Percentiles rank a stretch among this genome's conserved stretches.
These are phyloP conservation scores for Coemansia sp. DNA, from an alignment of 192 early-diverging fungal species.

Conservation along the genomic window DNA sequence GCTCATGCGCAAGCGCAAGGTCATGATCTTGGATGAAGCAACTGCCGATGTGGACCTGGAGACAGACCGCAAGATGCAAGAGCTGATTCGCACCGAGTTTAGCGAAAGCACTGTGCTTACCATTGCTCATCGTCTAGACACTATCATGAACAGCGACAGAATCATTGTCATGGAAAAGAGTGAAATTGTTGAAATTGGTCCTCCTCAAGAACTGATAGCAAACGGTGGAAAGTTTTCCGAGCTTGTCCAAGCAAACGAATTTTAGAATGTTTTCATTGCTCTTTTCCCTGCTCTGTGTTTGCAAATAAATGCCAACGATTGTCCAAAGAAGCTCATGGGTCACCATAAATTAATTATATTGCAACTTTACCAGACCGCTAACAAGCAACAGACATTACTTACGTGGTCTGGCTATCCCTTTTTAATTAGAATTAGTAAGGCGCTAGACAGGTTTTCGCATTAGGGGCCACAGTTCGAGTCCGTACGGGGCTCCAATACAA, in stretches of 20 bases:
- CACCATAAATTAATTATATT: too few species aligned
- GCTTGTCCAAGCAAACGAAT: constrained; percentile 24
- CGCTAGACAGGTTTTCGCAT: too few species aligned
- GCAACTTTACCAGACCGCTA: too few species aligned
- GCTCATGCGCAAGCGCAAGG: constrained; percentile 59
- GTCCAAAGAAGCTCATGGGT: too few species aligned
- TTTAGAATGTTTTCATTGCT: background rate
- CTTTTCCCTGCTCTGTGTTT: too few species aligned
- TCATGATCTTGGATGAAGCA: constrained; percentile 72
- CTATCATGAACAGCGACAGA: constrained; percentile 66
- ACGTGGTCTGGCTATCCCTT: too few species aligned
- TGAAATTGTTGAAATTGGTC: constrained; percentile 65
- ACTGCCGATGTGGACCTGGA: constrained; percentile 64
- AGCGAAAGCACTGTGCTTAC: constrained; percentile 59
- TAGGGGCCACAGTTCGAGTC: too few species aligned
- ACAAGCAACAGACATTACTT: too few species aligned
- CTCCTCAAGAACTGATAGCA: constrained; percentile 62
- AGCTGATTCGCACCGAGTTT: constrained; percentile 60
- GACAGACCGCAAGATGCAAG: constrained; percentile 26
- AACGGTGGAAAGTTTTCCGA: constrained; percentile 36
- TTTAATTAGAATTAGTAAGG: too few species aligned
- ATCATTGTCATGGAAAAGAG: constrained; percentile 78
- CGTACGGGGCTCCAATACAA: too few species aligned
- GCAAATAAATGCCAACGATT: too few species aligned
- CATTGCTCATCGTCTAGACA: constrained; percentile 77